Evolutionary conservation across 805 yeast genomes (phyloP), one percentile per base, ranked within the genome.

Genomic region (Myxozyma sirexii): DNA sequence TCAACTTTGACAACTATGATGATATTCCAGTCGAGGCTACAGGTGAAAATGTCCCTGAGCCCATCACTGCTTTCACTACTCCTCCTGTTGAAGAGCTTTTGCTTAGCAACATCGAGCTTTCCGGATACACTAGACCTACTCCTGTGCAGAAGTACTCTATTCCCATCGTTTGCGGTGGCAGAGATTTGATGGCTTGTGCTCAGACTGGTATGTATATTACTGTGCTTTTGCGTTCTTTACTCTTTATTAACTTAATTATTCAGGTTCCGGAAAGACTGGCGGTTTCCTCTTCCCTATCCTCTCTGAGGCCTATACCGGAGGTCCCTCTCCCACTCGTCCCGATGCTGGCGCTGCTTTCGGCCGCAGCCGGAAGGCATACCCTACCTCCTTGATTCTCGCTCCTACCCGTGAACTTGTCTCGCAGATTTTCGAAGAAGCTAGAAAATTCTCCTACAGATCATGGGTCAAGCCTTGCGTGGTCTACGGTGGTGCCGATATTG

Each of bases 391-490:
- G 69, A 88, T 94, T 67, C 82, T 94, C 80, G 99, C 99, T 47
- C 99, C 99, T 75, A 94, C 99, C 64, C 91, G 99, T 86, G 99
- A 94, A 82, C 85, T 94, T 76, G 99, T 91, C 55, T 87, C 96
- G 35, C 99, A 94, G 82, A 94, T 94, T 72, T 91, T 77, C 73
- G 98, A 94, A 54, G 99, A 93, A 81, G 90, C 97, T 65, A 88
- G 86, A 77, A 93, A 94, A 77, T 93, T 92, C 76, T 82, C 96
- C 65, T 93, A 94, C 82, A 87, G 98, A 83, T 92, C 98, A 46
- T 94, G 99, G 99, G 97, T 94, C 60, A 87, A 85, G 73, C 94
- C 97, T 52, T 85, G 93, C 75, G 98, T 91, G 57, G 97, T 89
- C 38, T 94, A 94, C 78, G 99, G 99, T 82, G 99, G 99, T 85